Evolutionary conservation across 2,329 filamentous ascomycete genomes (phyloP).

Genomic region (Magnaporthiopsis rhizophila): DNA sequence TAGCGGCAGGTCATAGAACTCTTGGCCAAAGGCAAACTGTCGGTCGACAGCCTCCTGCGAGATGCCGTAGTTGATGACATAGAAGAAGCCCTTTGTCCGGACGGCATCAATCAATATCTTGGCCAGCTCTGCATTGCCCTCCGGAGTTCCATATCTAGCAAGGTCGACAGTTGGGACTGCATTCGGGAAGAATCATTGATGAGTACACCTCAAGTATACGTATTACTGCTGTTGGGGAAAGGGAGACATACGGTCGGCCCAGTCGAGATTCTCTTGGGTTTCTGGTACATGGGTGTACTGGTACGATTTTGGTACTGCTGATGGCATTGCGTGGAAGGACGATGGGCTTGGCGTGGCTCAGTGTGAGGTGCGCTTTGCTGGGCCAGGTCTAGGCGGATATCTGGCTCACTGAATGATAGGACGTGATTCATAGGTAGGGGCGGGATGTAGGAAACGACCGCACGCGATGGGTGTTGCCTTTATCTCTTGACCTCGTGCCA

Average conservation of each 20-base stretch:
- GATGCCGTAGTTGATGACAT: constrained; percentile 54
- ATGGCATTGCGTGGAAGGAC: not conserved
- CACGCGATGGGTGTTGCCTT: not conserved
- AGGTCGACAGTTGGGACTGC: constrained; percentile 18
- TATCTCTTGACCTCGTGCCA: not conserved
- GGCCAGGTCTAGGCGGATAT: no score
- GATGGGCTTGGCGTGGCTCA: not conserved
- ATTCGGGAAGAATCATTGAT: not conserved
- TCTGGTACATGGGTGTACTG: constrained; percentile 8
- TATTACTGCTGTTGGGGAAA: not conserved
- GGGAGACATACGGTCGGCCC: constrained; percentile 6
- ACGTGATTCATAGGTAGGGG: no score
- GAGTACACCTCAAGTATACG: not conserved
- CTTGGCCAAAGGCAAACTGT: constrained; percentile 51
- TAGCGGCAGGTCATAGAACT: constrained; percentile 43
- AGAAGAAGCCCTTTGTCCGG: constrained; percentile 38
- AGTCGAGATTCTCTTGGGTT: constrained; percentile 7
- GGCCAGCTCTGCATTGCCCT: constrained; percentile 21
- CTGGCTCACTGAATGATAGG: no score
- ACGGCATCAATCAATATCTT: constrained; percentile 22
- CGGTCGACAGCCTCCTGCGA: constrained; percentile 47
- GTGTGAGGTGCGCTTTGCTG: no score
- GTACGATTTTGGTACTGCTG: constrained; percentile 4
- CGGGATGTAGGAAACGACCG: no score
- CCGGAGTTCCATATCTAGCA: constrained; percentile 19